Evolutionary conservation across 2,329 filamentous ascomycete species (phyloP).

Genomic region (Paraphaeosphaeria sporulosa): DNA sequence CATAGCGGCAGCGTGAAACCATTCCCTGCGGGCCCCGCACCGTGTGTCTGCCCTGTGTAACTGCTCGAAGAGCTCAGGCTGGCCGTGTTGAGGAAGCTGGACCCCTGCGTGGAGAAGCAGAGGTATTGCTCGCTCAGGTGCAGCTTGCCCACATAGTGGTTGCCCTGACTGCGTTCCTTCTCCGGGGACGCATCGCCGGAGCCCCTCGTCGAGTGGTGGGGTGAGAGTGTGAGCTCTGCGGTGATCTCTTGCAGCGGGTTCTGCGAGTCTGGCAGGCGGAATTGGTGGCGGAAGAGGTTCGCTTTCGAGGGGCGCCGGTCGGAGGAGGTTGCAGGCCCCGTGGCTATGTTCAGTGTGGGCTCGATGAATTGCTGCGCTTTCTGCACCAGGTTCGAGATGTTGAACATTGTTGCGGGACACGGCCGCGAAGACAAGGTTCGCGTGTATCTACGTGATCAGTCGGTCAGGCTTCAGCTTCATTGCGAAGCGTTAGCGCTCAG

Average conservation of each 20-base stretch:
- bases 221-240: constrained; percentile 86
- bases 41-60: constrained; percentile 92
- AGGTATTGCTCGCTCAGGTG: constrained; percentile 94
- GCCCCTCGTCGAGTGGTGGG: constrained; percentile 65
- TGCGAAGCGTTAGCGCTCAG: constrained; percentile 26
- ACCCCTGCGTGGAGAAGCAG: constrained; percentile 93
- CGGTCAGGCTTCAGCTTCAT: constrained; percentile 35
- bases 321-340: constrained; percentile 65
- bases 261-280: constrained; percentile 91
- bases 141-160: constrained; percentile 89
- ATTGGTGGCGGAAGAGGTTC: constrained; percentile 92
- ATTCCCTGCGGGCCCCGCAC: constrained; percentile 90
- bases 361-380: constrained; percentile 97
- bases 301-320: constrained; percentile 89
- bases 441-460: constrained; percentile 21
- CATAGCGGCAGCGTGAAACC: constrained; percentile 95
- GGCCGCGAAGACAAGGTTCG: constrained; percentile 12
- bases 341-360: constrained; percentile 74
- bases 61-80: constrained; percentile 80
- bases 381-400: constrained; percentile 83
- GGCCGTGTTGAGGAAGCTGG: constrained; percentile 83
- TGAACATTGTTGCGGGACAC: constrained; percentile 47
- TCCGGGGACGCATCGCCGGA: constrained; percentile 61
- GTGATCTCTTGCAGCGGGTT: constrained; percentile 95
- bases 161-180: constrained; percentile 74